Evolutionary conservation across 1,139 yeast species (phyloP), one percentile per base, ranked within the genome.

Genomic region (Blastobotrys buckinghamii): DNA sequence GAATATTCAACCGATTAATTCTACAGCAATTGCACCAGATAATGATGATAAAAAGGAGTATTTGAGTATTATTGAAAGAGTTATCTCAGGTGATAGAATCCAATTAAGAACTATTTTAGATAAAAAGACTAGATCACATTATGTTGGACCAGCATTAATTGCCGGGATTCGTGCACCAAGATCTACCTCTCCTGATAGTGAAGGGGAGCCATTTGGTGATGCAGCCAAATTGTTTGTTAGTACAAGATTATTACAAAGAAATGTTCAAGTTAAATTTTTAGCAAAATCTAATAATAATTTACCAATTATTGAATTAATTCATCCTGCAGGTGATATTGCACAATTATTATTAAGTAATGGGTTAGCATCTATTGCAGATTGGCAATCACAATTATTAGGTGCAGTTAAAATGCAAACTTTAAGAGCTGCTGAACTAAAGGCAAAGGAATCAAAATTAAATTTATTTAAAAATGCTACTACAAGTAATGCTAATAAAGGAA

Each of bases 331-430:
- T 7, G 84, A 85, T 60, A 82, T 87, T 58, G 80, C 84, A 53
- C 83, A 81, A 57, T 77, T 79, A 56, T 68, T 87, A 54, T 72
- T 87, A 54, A 79, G 77, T 53, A 74, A 72, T 51, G 96, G 96
- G 9, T 73, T 81, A 39, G 95, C 84, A 8, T 81, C 81, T 56
- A 78, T 86, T 49, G 79, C 82, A 20, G 95, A 87, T 63, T 84
- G 95, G 92, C 95, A 87, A 64, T 79, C 89, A 1, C 66, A 78
- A n/a, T 62, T 80, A 45, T 69, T 88, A 50, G 96, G 96, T 2
- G 71, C 89, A 6, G 67, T 74, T 36, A 71, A 71, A 39, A 85
- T 87, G 90, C 60, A 76, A 3, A 63, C 64, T 29, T 73, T 84
- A 50, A 77, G 95, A 63, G 76, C 72, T 50, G 80, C 84, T 24